Evolutionary conservation across 805 yeast genomes (phyloP), one percentile per base, ranked within the genome.

Genomic region (Candida ponderosae): DNA sequence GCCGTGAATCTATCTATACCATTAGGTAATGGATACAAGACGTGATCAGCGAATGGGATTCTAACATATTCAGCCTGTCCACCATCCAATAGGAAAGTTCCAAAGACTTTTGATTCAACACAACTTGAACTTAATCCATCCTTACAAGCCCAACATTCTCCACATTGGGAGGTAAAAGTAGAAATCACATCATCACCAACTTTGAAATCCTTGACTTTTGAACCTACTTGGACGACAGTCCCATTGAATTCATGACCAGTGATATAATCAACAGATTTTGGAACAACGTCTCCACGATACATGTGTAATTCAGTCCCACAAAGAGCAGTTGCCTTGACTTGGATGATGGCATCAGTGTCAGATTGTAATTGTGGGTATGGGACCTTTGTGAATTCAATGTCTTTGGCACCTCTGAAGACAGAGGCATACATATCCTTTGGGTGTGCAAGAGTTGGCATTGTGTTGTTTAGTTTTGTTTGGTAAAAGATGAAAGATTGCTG

Each of bases 211-310:
- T 44, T 49, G 32, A 69, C 76, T 10, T 60, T 53, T 3, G 56
- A 47, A 15, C 79, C 79, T 23, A 68, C 56, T 29, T 59, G 81
- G 19, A 78, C 73, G 24, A 80, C 75, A 11, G 62, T 62, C 6
- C 83, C 84, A 34, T 81, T 63, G 32, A 66, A 70, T 50, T 81
- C 88, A 40, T 75, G 65, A n/a, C 89, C 89, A 6, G 70, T 56
- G 33, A 77, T 64, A 26, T 66, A 55, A 15, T 73, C 79, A 24
- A 66, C 49, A 41, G 72, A 75, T 49, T 76, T 75, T 44, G 57
- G 57, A 10, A 50, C 21, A 28, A 52, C 57, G 27, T 52, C 57
- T 2, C 57, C 57, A 29, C 57, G 41, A 34, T 47, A 52, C 57
- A 52, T 52, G 39, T 52, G 57, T 72, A 79, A 73, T 51, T 81